Evolutionary conservation across 352 stramenopile species (phyloP), one percentile per base, ranked within the genome.

Genomic region (Globisporangium okanoganense): DNA sequence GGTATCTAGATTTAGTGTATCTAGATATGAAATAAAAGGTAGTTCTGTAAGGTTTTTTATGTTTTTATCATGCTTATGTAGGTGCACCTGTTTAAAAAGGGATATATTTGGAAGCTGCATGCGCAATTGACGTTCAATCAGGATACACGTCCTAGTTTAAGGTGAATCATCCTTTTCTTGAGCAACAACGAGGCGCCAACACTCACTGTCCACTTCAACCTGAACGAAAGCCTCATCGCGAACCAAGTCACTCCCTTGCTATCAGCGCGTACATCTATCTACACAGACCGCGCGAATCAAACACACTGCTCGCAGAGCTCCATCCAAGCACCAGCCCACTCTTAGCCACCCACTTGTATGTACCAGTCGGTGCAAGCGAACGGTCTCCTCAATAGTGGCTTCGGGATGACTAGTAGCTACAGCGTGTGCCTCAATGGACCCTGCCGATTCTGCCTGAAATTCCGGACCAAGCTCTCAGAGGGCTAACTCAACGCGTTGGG

Each of bases 371-470:
- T n/a, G n/a, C n/a, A n/a, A n/a, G n/a, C n/a, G n/a, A n/a, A n/a
- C n/a, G n/a, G n/a, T n/a, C n/a, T 62, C 3, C 25, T 12, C 1
- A 45, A 51, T n/a, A 27, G n/a, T 8, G 56, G 56, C 22, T 24
- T 54, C 16, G 43, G 44, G n/a, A 61, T 61, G 0, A 53, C 27
- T 12, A 35, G 20, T n/a, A 5, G n/a, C 18, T 5, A 29, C 18
- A 44, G 22, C 14, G 8, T 27, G 2, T 61, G 55, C 41, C 41
- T 61, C 25, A 33, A 53, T 31, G 44, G 16, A 6, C 25, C 27
- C 2, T 61, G 55, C 14, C 55, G 55, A 0, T 24, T 61, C 1
- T 61, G 55, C 41, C 55, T 54, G 55, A 20, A 53, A 16, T 54
- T 36, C 31, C 41, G 10, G 16, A 61, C 41, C 27, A 31, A 53